Evolutionary conservation across 306 rosid species (phyloP).

Genomic region (Arachis stenosperma): DNA sequence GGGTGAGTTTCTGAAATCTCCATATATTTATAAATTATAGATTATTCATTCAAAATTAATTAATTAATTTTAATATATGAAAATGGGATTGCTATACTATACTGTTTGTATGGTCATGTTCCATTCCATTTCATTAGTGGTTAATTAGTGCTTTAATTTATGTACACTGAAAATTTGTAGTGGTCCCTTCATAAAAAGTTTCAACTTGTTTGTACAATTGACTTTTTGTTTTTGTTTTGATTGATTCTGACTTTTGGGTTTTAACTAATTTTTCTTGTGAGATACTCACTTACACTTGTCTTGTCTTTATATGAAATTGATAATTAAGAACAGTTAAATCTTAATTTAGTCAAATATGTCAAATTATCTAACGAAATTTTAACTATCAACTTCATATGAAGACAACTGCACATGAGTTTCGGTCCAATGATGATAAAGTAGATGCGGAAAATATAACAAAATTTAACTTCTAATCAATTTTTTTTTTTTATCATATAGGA

Average conservation of each 20-base stretch:
- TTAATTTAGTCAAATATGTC: too few relatives aligned
- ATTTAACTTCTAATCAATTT: too few relatives aligned
- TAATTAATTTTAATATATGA: not conserved
- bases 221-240: not conserved
- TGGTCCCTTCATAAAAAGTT: not conserved
- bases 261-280: not conserved
- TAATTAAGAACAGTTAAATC: too few relatives aligned
- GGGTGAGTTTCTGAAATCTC: constrained; percentile 53
- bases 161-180: constrained; percentile 6
- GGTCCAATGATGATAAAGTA: too few relatives aligned
- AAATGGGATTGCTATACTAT: not conserved
- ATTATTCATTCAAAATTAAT: not conserved
- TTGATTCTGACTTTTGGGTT: not conserved
- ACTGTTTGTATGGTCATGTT: constrained; percentile 7
- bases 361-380: too few relatives aligned
- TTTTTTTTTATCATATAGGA: constrained; percentile 41
- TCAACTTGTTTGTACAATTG: not conserved
- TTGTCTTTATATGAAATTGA: too few relatives aligned
- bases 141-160: constrained; percentile 1
- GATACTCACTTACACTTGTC: too few relatives aligned
- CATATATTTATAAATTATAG: not conserved
- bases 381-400: too few relatives aligned
- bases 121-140: not conserved
- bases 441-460: too few relatives aligned
- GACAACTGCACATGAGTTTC: too few relatives aligned